Percentiles rank a stretch among this genome's conserved stretches.
Conservation (phyloP, 805 yeast genomes). For the Ogataea corticis region DNA sequence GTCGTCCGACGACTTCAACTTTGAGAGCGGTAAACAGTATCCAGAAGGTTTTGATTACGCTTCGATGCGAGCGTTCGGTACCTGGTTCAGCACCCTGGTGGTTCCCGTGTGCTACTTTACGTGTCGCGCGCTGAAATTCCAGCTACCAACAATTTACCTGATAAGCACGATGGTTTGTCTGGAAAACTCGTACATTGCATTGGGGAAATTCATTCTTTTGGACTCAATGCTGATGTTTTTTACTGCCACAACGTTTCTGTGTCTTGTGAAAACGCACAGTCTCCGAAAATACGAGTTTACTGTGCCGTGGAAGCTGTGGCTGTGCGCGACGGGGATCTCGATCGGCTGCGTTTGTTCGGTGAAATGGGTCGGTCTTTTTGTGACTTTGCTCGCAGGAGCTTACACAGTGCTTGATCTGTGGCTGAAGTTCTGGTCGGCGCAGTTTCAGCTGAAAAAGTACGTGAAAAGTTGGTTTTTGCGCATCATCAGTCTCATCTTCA, state of each 20-base stretch:
- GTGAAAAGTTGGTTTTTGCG: constrained; percentile 72
- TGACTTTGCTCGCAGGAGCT: constrained; percentile 85
- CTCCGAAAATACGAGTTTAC: constrained; percentile 45
- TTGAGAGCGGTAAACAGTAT: constrained; percentile 63
- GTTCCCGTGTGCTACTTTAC: constrained; percentile 74
- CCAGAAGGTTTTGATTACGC: constrained; percentile 63
- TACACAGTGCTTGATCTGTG: constrained; percentile 88
- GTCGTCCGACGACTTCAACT: constrained; percentile 59
- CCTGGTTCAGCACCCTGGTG: constrained; percentile 62
- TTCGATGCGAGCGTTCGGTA: constrained; percentile 72
- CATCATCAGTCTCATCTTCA: constrained; percentile 59
- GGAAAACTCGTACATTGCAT: constrained; percentile 67
- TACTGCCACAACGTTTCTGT: constrained; percentile 66
- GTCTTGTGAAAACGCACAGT: constrained; percentile 56
- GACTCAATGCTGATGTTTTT: constrained; percentile 78
- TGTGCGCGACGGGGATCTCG: constrained; percentile 60
- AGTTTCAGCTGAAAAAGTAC: constrained; percentile 46
- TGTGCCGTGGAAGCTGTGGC: constrained; percentile 51
- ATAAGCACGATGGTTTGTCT: constrained; percentile 62
- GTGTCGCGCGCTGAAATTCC: constrained; percentile 57
- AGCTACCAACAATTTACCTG: constrained; percentile 54
- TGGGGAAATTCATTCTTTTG: constrained; percentile 71
- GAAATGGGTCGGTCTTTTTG: constrained; percentile 86
- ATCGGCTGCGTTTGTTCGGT: constrained; percentile 84
- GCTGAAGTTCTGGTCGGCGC: constrained; percentile 80